Evolutionary conservation across 345 rosid genomes (phyloP), one percentile per base, ranked within the genome.

Genomic region (Salix dunnii): DNA sequence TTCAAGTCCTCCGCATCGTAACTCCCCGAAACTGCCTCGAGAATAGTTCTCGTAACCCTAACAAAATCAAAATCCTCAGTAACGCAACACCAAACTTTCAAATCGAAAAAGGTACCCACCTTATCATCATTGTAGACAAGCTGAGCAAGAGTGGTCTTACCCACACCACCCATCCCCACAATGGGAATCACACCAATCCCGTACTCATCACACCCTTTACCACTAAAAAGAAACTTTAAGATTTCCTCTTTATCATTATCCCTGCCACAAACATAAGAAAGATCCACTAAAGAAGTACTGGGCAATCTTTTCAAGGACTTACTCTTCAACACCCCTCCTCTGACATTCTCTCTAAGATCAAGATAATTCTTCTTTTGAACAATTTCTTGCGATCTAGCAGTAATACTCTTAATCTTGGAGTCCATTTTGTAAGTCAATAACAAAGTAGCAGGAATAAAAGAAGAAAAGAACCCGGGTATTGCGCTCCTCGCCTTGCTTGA

Each of bases 21-120:
- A 28, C 17, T 30, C 67, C 62, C 49, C 20, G 7, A 27, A 12
- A 46, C 36, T 71, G 74, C 49, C 74, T 71, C 74, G n/a, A 71
- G 65, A 21, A 71, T 55, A n/a, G 68, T 25, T 42, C 40, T 67
- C 9, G 66, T 38, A n/a, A 60, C 25, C 10, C 67, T 85, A 65
- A 77, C 55, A 73, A 85, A 74, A 71, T 85, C 83, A 68, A 86
- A 80, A 30, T 74, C 68, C 11, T 68, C 78, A 23, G 82, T 78
- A 30, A 82, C 81, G 74, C 79, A 84, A 7, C 76, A 75, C 88
- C 88, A 87, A 3, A 76, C 71, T 76, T 62, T 72, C 7, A 74
- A 55, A 30, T 77, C n/a, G 28, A 63, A 63, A 63, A 27, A 63
- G 0, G 4, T 0, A 6, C 5, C 13, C 17, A 63, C 67, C 5